Evolutionary conservation across 352 stramenopile species (phyloP), one percentile per base, ranked within the genome.

Genomic region (Pythium folliculosum): DNA sequence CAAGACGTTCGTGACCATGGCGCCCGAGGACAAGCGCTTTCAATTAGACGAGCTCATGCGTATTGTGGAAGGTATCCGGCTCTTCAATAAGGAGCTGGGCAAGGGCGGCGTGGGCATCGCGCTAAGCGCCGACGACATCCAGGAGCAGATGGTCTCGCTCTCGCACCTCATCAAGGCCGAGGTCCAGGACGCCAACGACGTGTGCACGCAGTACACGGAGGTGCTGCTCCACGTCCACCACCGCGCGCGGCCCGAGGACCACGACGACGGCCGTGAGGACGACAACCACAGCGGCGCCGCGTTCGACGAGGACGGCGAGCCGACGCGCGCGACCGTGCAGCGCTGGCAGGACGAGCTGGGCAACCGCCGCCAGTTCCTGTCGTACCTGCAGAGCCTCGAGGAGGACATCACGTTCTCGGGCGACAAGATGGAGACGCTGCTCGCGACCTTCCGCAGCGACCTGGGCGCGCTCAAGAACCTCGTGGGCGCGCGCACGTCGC

Each of bases 1-100:
- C 50, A 97, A 97, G 72, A 87, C 89, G 9, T 98, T 98, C 69
- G 84, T 97, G n/a, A 84, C 77, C 14, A 92, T 98, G 75, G 77
- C 73, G 1, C 32, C 73, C 0, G 91, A 98, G n/a, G 92, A 98
- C 63, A 98, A 98, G 65, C 80, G 82, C 14, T 85, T 89, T 38
- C 94, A 98, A 56, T 72, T 98, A 7, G 81, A 97, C 19, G 92
- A 98, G 71, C 79, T 98, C 52, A 81, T 90, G 61, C 85, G 80
- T 21, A 98, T 98, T 65, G 92, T 98, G 16, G 77, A 95, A 17
- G 92, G 94, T 16, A 98, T 98, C 62, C 91, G 94, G 1, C 64
- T 98, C 23, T 98, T 97, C 72, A 98, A 98, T 75, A 91, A 91
- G 35, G 82, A 95, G 61, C 62, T 94, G 23, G 90, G 91, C 37